These are phyloP conservation scores for Brassica cretica DNA, from an alignment of 345 rosid genomes.

Conservation along the genomic window DNA sequence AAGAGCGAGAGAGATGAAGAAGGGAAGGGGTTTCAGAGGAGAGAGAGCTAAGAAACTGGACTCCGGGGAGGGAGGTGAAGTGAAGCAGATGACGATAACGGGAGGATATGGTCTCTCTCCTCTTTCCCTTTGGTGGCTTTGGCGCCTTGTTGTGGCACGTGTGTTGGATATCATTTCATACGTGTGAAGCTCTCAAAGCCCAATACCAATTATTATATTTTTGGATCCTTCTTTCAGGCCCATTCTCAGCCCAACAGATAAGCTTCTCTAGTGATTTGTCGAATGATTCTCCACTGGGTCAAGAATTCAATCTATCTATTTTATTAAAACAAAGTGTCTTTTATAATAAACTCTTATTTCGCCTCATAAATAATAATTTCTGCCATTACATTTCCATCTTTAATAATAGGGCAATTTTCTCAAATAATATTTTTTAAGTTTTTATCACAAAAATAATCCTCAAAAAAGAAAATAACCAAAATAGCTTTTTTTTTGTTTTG, in stretches of 20 bases:
- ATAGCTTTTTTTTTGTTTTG: too few relatives aligned
- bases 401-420: too few relatives aligned
- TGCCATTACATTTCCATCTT: too few relatives aligned
- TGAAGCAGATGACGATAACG: constrained; percentile 35
- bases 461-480: too few relatives aligned
- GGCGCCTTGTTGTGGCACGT: constrained; percentile 39
- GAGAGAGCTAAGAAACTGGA: constrained; percentile 26
- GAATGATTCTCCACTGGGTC: too few relatives aligned
- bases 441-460: too few relatives aligned
- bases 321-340: too few relatives aligned
- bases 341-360: too few relatives aligned
- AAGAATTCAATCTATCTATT: too few relatives aligned
- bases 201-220: background rate
- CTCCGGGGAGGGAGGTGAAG: constrained; percentile 3
- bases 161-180: background rate
- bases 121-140: constrained; percentile 11
- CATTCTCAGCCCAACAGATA: background rate
- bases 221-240: background rate
- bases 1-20: background rate
- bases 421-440: too few relatives aligned
- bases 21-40: background rate
- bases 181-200: constrained; percentile 9
- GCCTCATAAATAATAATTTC: too few relatives aligned
- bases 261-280: background rate
- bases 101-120: constrained; percentile 37